Evolutionary conservation across 1,139 yeast species (phyloP), one percentile per base, ranked within the genome.

Genomic region (Yarrowia galli): DNA sequence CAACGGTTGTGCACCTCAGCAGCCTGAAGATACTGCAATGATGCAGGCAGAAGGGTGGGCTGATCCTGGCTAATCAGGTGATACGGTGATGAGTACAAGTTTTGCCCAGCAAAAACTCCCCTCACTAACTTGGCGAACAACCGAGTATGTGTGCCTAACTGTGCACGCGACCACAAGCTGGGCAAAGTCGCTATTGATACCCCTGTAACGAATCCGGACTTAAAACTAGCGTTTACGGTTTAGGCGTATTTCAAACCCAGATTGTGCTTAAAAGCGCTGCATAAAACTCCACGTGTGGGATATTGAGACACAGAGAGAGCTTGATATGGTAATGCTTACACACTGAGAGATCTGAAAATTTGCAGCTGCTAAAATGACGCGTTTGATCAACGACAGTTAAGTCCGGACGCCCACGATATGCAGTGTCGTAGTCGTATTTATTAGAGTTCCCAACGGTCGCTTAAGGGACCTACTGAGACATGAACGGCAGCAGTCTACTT

Each of bases 101-200:
- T 36, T 18, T 42, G 22, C 12, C 15, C 15, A 10, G 22, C 20
- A 18, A 9, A 42, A 18, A 18, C 48, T 16, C 48, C 12, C 16
- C 9, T 20, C 25, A 22, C n/a, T n/a, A n/a, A n/a, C 7, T 20
- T 20, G 12, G 13, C 49, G 18, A 23, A 43, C 28, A 20, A 4
- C 8, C 22, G 20, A 16, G 48, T 20, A 42, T 42, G 48, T 12
- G 2, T 22, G 13, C 9, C 9, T 10, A 13, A 8, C 6, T 13
- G 20, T 7, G 51, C 51, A 46, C 51, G 51, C 51, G 51, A 46
- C 51, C 32, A 23, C 20, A n/a, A 46, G 28, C 10, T 35, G 35
- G 4, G 20, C 32, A 8, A 28, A 28, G 32, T 6, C 49, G 20
- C 35, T 16, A 22, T 22, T 22, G 1, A 23, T 10, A 22, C 51